Evolutionary conservation across 1,284 basidiomycete genomes (phyloP), one percentile per base, ranked within the genome.

Genomic region (Singerocomus rubriflavus): DNA sequence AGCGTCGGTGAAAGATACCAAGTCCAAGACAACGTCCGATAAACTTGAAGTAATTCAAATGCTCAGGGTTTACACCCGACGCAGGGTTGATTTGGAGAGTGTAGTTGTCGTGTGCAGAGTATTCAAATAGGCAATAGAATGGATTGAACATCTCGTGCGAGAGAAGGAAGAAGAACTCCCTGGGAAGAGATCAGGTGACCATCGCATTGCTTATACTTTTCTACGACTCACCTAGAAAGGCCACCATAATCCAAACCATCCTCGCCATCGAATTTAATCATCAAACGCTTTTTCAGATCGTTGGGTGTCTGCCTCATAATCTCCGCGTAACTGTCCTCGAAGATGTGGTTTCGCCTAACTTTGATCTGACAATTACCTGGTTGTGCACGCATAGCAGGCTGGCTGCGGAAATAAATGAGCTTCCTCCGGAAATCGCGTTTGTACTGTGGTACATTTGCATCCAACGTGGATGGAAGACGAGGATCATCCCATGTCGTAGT

Each of bases 401-500:
- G 93, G 64, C 90, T 93, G 59, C 93, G 81, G 85, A 97, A 97
- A 74, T 97, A 97, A 61, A 97, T 95, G 57, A 97, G 84, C 73
- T 97, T 97, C 69, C 93, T 81, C 61, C 93, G 79, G 78, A 96
- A 97, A 75, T 97, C 93, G 44, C 94, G 90, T 79, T 97, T 97
- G 79, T 96, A 96, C 72, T 97, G 93, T 17, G 93, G 93, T 11
- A 96, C 93, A 65, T 93, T 95, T 57, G 91, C 81, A 64, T 93
- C 91, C 56, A 92, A 75, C 34, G 81, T 80, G 21, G 87, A 90
- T 11, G 92, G 93, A 61, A 97, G 73, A 61, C 95, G 82, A 37
- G 91, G 88, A 69, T 98, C 94, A 70, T 97, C 94, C 94, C 94
- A 98, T 1, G 93, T 96, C n/a, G 93, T 98, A 21, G 93, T 98